These are phyloP conservation scores for Bipolaris oryzae DNA, from an alignment of 2,329 filamentous ascomycete genomes.

Conservation along the genomic window DNA sequence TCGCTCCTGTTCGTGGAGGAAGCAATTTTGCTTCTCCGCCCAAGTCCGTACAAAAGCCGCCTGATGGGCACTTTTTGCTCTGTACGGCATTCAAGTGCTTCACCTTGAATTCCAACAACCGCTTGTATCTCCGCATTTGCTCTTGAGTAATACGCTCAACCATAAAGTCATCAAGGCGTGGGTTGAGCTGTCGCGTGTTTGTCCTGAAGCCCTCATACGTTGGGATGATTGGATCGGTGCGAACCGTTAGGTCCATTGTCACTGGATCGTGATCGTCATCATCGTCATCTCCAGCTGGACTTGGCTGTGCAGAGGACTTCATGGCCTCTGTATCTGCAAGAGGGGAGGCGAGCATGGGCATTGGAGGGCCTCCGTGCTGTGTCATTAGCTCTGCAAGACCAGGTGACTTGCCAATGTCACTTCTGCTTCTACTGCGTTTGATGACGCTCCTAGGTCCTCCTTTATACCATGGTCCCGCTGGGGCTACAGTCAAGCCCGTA, in stretches of 20 bases:
- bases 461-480: conserved; percentile 45
- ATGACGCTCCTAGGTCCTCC: conserved; percentile 51
- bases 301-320: conserved; percentile 40
- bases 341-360: conserved; percentile 60
- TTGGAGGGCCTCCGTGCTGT: conserved; percentile 63
- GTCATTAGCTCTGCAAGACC: conserved; percentile 62
- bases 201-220: conserved; percentile 77
- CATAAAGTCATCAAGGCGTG: conserved; percentile 69
- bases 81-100: conserved; percentile 70
- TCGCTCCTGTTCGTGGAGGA: conserved; percentile 64
- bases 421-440: conserved; percentile 62
- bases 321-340: conserved; percentile 46
- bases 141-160: conserved; percentile 83
- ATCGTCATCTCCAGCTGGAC: conserved; percentile 48
- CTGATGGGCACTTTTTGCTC: conserved; percentile 64
- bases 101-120: conserved; percentile 70
- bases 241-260: conserved; percentile 65
- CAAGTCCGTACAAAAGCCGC: conserved; percentile 66
- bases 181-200: conserved; percentile 76
- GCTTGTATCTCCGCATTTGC: conserved; percentile 79
- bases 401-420: conserved; percentile 57
- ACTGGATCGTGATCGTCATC: conserved; percentile 61
- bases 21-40: conserved; percentile 70
- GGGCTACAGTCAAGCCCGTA: conserved; percentile 42
- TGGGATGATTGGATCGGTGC: conserved; percentile 72